phyloP scores from a whole-genome alignment of 257 asterid species.

The Solanum lignicaule region DNA sequence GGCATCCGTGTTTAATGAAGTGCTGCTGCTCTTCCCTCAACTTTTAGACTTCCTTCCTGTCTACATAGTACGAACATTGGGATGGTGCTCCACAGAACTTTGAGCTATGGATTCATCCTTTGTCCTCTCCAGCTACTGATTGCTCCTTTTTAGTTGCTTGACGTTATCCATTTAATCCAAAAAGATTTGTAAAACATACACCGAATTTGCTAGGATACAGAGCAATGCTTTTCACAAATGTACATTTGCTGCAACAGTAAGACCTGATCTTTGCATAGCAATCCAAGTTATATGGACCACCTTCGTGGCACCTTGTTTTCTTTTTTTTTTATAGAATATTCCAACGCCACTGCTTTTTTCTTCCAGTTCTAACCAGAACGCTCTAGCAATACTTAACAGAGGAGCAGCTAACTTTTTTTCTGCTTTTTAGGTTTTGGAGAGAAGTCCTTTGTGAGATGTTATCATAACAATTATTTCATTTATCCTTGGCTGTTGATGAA shows the following conservation, averaged over 20 bases:
- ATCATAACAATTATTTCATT: neutral
- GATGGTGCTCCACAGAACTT: neutral
- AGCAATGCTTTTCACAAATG: neutral
- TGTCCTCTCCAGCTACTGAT: neutral
- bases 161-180: neutral
- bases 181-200: neutral
- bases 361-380: neutral
- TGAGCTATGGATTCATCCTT: neutral
- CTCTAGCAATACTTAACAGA: neutral
- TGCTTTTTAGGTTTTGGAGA: neutral
- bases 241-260: neutral
- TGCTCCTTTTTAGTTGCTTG: neutral
- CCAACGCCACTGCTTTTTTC: neutral
- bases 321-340: neutral
- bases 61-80: neutral
- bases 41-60: neutral
- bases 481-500: neutral
- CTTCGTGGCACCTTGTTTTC: neutral
- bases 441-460: neutral
- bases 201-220: neutral
- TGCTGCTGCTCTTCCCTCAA: neutral
- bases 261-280: neutral
- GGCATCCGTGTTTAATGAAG: neutral
- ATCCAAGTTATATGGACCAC: neutral
- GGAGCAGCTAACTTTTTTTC: neutral